These are phyloP conservation scores for Nicotiana attenuata DNA, from an alignment of 257 asterid genomes.

Conservation along the genomic window DNA sequence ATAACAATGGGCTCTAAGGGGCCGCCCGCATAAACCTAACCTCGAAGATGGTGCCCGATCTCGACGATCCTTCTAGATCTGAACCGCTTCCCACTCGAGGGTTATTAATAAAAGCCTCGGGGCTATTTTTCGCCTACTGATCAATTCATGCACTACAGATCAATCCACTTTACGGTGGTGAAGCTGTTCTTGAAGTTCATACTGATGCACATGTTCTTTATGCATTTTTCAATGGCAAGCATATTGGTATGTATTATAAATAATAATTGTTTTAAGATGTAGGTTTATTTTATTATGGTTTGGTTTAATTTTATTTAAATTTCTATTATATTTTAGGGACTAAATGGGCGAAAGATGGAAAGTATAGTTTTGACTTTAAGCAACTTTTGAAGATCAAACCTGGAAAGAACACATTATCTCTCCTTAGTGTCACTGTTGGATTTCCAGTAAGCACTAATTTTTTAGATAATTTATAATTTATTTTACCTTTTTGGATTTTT, in stretches of 20 bases:
- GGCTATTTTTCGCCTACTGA: no score
- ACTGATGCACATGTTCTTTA: constrained; percentile 36
- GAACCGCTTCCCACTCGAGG: no score
- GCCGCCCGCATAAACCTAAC: no score
- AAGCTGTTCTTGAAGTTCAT: constrained; percentile 16
- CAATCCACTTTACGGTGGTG: constrained; percentile 31
- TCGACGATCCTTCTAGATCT: no score
- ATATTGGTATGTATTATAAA: constrained; percentile 24
- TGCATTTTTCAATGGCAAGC: constrained; percentile 34
- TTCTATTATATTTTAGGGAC: constrained; percentile 14
- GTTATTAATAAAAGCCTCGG: no score
- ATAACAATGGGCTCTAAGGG: no score
- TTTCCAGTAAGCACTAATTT: constrained; percentile 20
- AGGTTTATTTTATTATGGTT: not conserved
- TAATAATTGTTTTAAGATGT: not conserved
- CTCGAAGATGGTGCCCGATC: no score
- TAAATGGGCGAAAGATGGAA: constrained; percentile 15
- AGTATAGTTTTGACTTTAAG: constrained; percentile 12
- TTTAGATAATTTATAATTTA: no score
- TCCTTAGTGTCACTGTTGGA: constrained; percentile 45
- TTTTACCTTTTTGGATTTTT: no score
- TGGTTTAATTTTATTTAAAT: not conserved
- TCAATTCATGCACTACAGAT: no score
- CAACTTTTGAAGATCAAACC: constrained; percentile 1
- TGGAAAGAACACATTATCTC: constrained; percentile 25